Evolutionary conservation across 1,139 yeast species (phyloP), one percentile per base, ranked within the genome.

Genomic region (Sugiyamaella xylanicola): DNA sequence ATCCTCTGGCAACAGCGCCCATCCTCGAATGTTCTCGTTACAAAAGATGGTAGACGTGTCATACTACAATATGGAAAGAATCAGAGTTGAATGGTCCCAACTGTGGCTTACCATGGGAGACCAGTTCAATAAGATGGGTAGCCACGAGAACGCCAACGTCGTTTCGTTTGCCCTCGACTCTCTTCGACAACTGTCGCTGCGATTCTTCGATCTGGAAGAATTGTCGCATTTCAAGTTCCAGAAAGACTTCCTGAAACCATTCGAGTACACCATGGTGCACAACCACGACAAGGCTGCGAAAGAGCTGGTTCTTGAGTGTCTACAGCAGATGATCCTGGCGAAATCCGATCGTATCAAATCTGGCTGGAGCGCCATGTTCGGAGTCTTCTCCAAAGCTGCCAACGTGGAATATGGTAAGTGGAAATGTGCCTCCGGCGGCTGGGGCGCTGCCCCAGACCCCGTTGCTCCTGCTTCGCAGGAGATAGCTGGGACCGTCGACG

Each of bases 1-100:
- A 63, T 87, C 95, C 0, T 87, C 96, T 0, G 93, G 93, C 4
- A 85, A 92, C 51, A 85, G 93, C 50, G 77, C 80, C 9, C 84
- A 89, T 59, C 99, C 99, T 27, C 79, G 99, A 68, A 86, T 91
- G 72, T 95, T 90, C 68, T 88, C 97, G 0, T 75, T 95, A 60
- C 98, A 91, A 66, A 95, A 95, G 68, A 87, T 95, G 78, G 96
- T 95, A 51, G 99, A 95, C 71, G 95, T 95, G 48, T 92, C 98
- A 72, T 93, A 93, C 71, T 95, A 95, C 75, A 95, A 95, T 70
- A 93, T 95, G 98, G 85, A 84, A 56, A 87, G 99, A 77, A 91
- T 95, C 65, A 84, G 97, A 69, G 85, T 95, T 61, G 97, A 95
- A 73, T 95, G 99, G 98, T 84, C 96, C 7, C 95, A 90, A 57